Percentiles rank a stretch among this genome's conserved stretches.
These are phyloP conservation scores for Entoloma clypeatum DNA, from an alignment of 1,284 basidiomycete species.

Conservation along the genomic window DNA sequence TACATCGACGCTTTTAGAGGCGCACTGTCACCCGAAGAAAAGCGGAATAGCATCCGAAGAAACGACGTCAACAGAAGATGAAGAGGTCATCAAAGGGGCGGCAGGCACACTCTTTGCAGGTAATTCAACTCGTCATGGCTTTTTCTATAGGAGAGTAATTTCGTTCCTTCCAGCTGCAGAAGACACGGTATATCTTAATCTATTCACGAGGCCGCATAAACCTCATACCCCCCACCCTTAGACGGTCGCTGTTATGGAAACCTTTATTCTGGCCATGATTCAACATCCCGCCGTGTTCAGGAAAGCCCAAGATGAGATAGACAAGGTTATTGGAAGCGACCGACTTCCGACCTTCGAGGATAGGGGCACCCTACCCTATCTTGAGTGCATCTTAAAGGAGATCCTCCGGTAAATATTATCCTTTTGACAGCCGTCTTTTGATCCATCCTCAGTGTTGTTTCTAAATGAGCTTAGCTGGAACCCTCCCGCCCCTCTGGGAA, in stretches of 20 bases:
- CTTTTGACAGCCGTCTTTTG: conserved; percentile 7
- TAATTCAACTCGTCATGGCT: conserved; percentile 14
- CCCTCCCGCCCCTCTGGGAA: conserved; percentile 40
- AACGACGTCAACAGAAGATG: conserved; percentile 38
- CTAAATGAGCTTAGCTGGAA: conserved; percentile 33
- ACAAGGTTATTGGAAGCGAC: conserved; percentile 42
- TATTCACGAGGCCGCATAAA: background rate
- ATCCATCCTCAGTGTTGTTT: conserved; percentile 7
- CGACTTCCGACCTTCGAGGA: conserved; percentile 47
- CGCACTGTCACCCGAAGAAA: conserved; percentile 29
- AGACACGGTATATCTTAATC: conserved; percentile 34
- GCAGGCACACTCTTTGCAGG: conserved; percentile 51
- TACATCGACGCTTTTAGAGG: conserved; percentile 48
- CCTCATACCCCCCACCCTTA: conserved; percentile 22
- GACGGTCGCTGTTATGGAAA: conserved; percentile 43
- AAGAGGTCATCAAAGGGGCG: conserved; percentile 54
- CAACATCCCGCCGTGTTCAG: conserved; percentile 45
- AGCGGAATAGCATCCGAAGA: too few relatives aligned
- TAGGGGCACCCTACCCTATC: conserved; percentile 49
- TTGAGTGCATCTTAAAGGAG: conserved; percentile 48
- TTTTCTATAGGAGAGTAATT: background rate
- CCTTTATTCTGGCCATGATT: conserved; percentile 49
- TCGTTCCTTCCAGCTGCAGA: conserved; percentile 34
- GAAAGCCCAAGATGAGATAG: conserved; percentile 53
- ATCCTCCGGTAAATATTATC: conserved; percentile 37